Evolutionary conservation across 345 rosid genomes (phyloP).

Genomic region (Gossypium ekmanianum): DNA sequence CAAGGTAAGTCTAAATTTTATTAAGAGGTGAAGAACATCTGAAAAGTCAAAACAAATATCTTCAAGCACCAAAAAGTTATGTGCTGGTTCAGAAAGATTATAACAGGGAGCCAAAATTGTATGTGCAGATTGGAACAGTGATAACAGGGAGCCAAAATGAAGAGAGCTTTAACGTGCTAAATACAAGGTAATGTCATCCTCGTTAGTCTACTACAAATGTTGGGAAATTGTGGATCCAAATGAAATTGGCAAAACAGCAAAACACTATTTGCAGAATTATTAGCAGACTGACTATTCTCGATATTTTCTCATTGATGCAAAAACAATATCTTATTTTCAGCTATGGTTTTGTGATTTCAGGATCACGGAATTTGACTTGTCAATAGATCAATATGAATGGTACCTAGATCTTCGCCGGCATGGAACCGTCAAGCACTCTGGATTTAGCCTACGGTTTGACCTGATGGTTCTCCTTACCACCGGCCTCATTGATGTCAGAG

Average conservation of each 20-base stretch:
- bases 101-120: neutral
- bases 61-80: neutral
- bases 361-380: conserved; percentile 13
- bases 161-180: conserved; percentile 53
- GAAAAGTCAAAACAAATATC: neutral
- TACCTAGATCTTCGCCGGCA: conserved; percentile 76
- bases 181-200: conserved; percentile 40
- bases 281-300: too few relatives aligned
- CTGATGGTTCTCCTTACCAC: conserved; percentile 1
- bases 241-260: too few relatives aligned
- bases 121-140: conserved; percentile 57
- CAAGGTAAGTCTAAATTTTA: conserved; percentile 40
- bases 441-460: neutral
- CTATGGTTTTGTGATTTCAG: neutral
- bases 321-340: neutral
- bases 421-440: conserved; percentile 67
- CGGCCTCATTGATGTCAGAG: conserved; percentile 61
- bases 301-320: too few relatives aligned
- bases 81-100: neutral
- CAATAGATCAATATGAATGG: conserved; percentile 69
- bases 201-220: neutral
- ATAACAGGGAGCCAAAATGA: conserved; percentile 82
- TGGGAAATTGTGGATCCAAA: neutral
- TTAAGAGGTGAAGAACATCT: neutral
- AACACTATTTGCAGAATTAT: too few relatives aligned